Percentiles rank a stretch among this genome's conserved stretches.
phyloP scores from a whole-genome alignment of 1,284 basidiomycete species.

The Sparassis latifolia region DNA sequence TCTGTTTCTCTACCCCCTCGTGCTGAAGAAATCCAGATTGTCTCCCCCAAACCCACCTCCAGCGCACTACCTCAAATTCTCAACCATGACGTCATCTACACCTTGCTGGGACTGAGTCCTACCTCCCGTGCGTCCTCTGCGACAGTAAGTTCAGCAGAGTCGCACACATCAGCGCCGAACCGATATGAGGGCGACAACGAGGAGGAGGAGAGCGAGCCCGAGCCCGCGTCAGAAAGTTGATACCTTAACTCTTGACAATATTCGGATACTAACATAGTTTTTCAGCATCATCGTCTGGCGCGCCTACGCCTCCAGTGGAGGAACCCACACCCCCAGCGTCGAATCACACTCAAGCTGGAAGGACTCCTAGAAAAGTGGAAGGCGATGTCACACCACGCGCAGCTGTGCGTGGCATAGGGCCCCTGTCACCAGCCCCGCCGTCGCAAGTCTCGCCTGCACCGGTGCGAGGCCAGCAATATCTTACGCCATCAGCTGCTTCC shows the following conservation, averaged over 20 bases:
- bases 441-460: conserved; percentile 4
- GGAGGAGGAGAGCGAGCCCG: conserved; percentile 22
- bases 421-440: conserved; percentile 12
- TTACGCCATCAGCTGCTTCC: conserved; percentile 1
- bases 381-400: conserved; percentile 48
- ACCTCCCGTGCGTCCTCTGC: conserved; percentile 45
- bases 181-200: conserved; percentile 53
- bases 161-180: conserved; percentile 35
- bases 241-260: conserved; percentile 38
- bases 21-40: conserved; percentile 25
- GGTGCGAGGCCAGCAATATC: conserved; percentile 2
- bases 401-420: conserved; percentile 28
- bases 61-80: conserved; percentile 48
- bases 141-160: conserved; percentile 34
- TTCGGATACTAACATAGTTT: conserved; percentile 30
- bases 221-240: conserved; percentile 29
- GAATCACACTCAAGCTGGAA: too few species aligned
- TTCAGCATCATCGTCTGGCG: conserved; percentile 23
- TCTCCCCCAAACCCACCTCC: conserved; percentile 42
- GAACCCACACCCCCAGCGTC: too few species aligned
- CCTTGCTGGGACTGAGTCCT: conserved; percentile 43
- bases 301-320: conserved; percentile 8
- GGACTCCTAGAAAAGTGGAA: conserved; percentile 14
- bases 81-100: conserved; percentile 56
- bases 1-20: conserved; percentile 15